Evolutionary conservation across 2,329 filamentous ascomycete genomes (phyloP), one percentile per base, ranked within the genome.

Genomic region (Diaporthe aspalathi): DNA sequence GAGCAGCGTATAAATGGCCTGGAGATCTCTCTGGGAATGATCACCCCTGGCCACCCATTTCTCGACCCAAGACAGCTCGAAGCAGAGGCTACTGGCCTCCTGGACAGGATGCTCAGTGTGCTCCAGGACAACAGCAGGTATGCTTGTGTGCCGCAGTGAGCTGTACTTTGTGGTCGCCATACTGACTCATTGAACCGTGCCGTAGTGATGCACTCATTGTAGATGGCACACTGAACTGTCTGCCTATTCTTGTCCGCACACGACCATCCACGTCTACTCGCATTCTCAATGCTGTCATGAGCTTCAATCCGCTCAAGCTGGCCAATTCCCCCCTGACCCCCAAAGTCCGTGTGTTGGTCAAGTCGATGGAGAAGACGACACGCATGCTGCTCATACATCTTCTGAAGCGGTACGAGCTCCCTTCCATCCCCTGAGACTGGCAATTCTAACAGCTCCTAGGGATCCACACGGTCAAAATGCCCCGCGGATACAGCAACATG

Each of bases 341-440:
- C 3, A 94, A 91, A 78, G 88, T 89, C 63, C 94, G 92, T 76
- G 92, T 99, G 72, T 90, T 95, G 76, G 88, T 97, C 73, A 94
- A 92, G 81, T 98, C 95, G 6, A 96, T 99, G 90, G 95, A 98
- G 81, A 94, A 97, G 79, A 99, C 96, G 29, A 93, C 93, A 3
- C 90, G 94, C 76, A 90, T 94, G 75, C 84, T 99, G 57, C 86
- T 98, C 49, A 88, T 95, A 67, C 95, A 98, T 81, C 85, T 97
- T 67, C 86, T 92, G 75, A 95, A 95, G 83, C 89, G 90, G 92
- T 93, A 85, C 75, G 85, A 73, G 24, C 22, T 24, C 20, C 8
- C 60, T 60, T 50, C 29, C 75, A 81, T 74, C 29, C 5, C 1
- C 5, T 20, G 14, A 24, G 2, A n/a, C 16, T 45, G 43, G 43